These are phyloP conservation scores for Yarrowia osloensis DNA, from an alignment of 805 yeast genomes.

Conservation along the genomic window DNA sequence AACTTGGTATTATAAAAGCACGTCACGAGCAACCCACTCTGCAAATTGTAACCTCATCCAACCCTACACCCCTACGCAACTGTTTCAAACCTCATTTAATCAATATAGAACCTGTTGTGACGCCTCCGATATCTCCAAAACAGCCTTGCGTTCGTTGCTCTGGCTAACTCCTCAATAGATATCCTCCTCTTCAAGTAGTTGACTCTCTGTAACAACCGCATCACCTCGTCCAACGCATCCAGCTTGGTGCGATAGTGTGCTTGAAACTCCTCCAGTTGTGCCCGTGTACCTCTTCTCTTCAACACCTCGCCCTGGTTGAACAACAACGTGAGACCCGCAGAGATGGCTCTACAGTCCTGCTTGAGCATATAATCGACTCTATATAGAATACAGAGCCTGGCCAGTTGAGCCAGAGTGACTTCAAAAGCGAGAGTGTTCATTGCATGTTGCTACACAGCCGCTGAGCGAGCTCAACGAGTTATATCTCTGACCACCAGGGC, in stretches of 20 bases:
- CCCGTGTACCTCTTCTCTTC: not conserved
- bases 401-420: not conserved
- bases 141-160: not conserved
- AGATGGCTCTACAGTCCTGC: slow-evolving; percentile 6
- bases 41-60: too few species aligned
- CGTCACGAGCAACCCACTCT: too few species aligned
- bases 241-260: not conserved
- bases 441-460: not conserved
- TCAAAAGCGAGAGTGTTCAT: not conserved
- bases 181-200: not conserved
- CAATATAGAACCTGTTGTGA: not conserved
- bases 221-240: slow-evolving; percentile 6
- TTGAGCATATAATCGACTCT: not conserved
- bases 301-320: not conserved
- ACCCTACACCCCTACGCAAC: too few species aligned
- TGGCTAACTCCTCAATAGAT: not conserved
- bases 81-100: too few species aligned
- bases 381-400: not conserved
- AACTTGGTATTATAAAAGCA: too few species aligned
- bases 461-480: not conserved
- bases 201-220: not conserved
- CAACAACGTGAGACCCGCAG: not conserved
- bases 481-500: not conserved
- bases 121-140: not conserved
- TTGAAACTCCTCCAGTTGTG: not conserved